Evolutionary conservation across 1,284 basidiomycete genomes (phyloP), one percentile per base, ranked within the genome.

Genomic region (Taiwanofungus camphoratus): DNA sequence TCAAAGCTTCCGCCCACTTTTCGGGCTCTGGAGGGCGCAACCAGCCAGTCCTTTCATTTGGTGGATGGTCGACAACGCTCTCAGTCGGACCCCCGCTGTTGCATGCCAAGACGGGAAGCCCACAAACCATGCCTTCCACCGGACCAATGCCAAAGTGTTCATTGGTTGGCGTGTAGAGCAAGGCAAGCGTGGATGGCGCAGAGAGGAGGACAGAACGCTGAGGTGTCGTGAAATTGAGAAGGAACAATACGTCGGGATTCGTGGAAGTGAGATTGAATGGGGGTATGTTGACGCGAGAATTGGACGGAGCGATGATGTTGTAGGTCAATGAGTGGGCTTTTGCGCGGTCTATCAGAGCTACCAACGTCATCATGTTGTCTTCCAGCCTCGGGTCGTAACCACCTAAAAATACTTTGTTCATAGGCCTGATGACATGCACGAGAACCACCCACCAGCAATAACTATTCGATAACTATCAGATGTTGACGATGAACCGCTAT

Each of bases 111-210:
- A 99, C 88, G 0, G 93, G 92, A 0, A 98, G 62, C 1, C 92
- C 90, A 49, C 87, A 93, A 2, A 84, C 78, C 92, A 98, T 97
- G 0, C 82, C 94, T 63, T 99, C 96, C 4, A 98, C 77, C 0
- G 95, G 95, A 0, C 89, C 94, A 54, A 99, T 98, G 2, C 95
- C 95, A 60, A 99, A 96, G 63, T 99, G 95, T 60, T 99, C 95
- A 62, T 96, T 94, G 2, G 79, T 72, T 0, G 96, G 95, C 0
- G 96, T 99, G 63, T 99, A 99, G 3, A 98, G 73, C 0, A 99
- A 71, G 0, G 78, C 85, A 8, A 77, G 65, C 0, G 88, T 90
- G 2, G 74, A 75, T 0, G 77, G 59, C 1, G 78, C 71, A 12
- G 71, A 75, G 16, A 96, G 77, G 2, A 93, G 74, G 5, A 82